Evolutionary conservation across 2,329 filamentous ascomycete genomes (phyloP), one percentile per base, ranked within the genome.

Genomic region (Ascochyta rabiei): DNA sequence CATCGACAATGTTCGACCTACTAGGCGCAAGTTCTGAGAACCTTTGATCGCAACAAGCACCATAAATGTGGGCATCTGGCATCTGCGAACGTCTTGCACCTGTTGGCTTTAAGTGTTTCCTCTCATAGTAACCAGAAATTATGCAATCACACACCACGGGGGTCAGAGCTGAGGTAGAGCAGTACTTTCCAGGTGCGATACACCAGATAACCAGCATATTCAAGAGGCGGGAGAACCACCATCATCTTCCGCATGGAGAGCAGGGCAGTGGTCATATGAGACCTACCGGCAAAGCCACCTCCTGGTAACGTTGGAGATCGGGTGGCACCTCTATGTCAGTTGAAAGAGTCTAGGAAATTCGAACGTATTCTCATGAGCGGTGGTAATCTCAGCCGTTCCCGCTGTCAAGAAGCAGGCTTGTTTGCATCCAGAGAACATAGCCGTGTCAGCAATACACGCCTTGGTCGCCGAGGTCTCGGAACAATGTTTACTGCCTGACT

Each of bases 391-490:
- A 24, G 41, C 21, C 6, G 4, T 53, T 48, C 40, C 40, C 28
- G 30, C 45, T 52, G 39, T 48, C 38, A 45, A 31, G 16, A 31
- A 48, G 33, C 43, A 45, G 18, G 33, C 33, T 39, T 48, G 31
- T 52, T 39, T 30, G 2, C 6, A 28, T 48, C 15, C 15, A 47
- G 41, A 23, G 7, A 28, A 33, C 15, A 6, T 31, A 38, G 48
- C 24, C 48, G 54, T 16, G 15, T 46, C 38, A 51, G 43, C 15
- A 31, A 21, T 28, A 13, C 33, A 40, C 31, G 28, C 34, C 16
- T 9, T 34, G 21, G 26, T 41, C 23, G 43, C 53, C 42, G 35
- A 40, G 34, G 34, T 31, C 1, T 41, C 41, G 46, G 52, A 23
- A 39, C 23, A 42, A 38, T 38, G 35, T 41, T 34, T 10, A 26